Percentiles rank a stretch among this genome's conserved stretches.
Conservation (phyloP, 768 basidiomycete species). For the Termitomyces sp. region DNA sequence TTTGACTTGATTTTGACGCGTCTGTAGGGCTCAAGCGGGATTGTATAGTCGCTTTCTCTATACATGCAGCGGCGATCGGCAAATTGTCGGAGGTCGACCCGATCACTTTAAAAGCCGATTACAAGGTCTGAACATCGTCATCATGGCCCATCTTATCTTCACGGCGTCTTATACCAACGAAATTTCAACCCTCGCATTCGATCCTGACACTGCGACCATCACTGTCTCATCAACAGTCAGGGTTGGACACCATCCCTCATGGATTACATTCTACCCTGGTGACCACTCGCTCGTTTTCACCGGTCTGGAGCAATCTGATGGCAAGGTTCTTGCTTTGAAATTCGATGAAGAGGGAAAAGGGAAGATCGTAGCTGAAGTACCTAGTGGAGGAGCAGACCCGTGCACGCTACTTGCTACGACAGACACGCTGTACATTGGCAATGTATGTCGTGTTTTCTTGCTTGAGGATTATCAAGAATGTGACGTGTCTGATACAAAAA, state of each 20-base stretch:
- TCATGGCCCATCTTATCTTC: constrained; percentile 43
- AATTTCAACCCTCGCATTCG: constrained; percentile 61
- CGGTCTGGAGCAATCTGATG: constrained; percentile 63
- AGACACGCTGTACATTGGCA: constrained; percentile 58
- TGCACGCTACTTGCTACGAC: constrained; percentile 58
- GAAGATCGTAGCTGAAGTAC: constrained; percentile 38
- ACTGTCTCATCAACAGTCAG: constrained; percentile 35
- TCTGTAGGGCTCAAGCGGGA: neutral
- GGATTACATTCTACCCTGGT: constrained; percentile 60
- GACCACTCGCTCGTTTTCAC: constrained; percentile 58
- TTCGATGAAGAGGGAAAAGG: constrained; percentile 51
- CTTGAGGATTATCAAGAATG: neutral
- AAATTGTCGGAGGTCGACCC: constrained; percentile 11
- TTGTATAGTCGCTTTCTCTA: no score
- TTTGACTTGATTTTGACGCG: neutral
- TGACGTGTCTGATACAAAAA: constrained; percentile 20
- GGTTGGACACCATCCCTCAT: constrained; percentile 67
- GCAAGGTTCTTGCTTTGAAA: constrained; percentile 55
- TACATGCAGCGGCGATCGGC: constrained; percentile 3
- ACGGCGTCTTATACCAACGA: constrained; percentile 62
- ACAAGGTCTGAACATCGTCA: constrained; percentile 4
- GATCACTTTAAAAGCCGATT: constrained; percentile 14
- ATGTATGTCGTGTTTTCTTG: constrained; percentile 45
- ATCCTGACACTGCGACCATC: constrained; percentile 42
- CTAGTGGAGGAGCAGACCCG: constrained; percentile 57